Conservation (phyloP, 306 rosid genomes). For the Gillenia trifoliata region DNA sequence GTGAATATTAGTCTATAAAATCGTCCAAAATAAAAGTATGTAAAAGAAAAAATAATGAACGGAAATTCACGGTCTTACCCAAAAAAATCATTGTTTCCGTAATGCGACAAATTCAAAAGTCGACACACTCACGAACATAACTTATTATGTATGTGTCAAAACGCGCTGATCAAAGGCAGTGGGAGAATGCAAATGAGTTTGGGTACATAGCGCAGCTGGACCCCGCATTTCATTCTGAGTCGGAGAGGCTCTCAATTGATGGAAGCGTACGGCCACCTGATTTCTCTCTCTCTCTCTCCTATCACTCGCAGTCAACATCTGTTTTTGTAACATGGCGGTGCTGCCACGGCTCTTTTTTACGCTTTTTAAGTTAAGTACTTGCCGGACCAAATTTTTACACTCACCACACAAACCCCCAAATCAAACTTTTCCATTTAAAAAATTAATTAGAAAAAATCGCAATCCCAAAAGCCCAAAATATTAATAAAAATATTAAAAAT, state of each 20-base stretch:
- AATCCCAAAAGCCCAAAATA: background rate
- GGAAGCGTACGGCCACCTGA: conserved; percentile 51
- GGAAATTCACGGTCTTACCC: no score
- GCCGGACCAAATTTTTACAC: conserved; percentile 4
- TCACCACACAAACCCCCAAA: background rate
- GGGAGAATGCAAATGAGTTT: background rate
- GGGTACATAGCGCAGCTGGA: conserved; percentile 21
- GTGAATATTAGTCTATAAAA: no score
- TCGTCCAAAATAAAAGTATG: no score
- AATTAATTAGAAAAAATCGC: background rate
- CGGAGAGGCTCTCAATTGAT: conserved; percentile 28
- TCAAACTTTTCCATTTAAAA: background rate
- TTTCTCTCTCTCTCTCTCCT: background rate
- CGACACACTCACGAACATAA: no score
- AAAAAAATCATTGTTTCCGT: no score
- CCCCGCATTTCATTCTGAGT: conserved; percentile 40
- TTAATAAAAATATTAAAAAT: background rate
- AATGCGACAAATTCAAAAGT: no score
- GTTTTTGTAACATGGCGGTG: conserved; percentile 22
- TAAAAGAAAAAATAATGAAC: no score
- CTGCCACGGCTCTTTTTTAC: conserved; percentile 39
- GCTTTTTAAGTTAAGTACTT: conserved; percentile 19
- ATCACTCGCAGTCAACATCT: background rate
- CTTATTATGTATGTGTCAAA: no score
- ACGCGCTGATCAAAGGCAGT: background rate